Evolutionary conservation across 176 grass and related monocot genomes (phyloP).

Genomic region (Rhynchospora tenuis): DNA sequence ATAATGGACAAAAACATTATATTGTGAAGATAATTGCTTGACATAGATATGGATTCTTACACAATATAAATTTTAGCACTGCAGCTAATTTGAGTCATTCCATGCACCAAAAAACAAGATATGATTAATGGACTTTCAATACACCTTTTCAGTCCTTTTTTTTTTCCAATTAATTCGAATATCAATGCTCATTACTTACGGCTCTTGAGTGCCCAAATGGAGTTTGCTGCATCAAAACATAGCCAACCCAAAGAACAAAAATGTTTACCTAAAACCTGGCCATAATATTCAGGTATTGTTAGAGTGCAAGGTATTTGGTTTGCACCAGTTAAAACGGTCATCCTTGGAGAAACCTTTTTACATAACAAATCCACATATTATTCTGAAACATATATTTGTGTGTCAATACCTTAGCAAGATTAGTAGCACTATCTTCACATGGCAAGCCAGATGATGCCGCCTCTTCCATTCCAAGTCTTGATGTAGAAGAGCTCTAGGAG

Average conservation of each 20-base stretch:
- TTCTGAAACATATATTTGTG: slow-evolving; percentile 20
- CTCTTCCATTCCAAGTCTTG: slow-evolving; percentile 83
- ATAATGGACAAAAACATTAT: slow-evolving; percentile 16
- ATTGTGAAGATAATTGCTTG: neutral
- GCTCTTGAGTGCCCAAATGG: neutral
- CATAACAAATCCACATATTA: neutral
- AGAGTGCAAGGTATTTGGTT: neutral
- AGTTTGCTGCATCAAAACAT: neutral
- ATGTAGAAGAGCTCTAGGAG: slow-evolving; percentile 67
- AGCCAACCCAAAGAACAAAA: neutral
- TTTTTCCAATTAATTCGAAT: neutral
- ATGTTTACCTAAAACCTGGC: neutral
- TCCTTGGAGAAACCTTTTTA: neutral
- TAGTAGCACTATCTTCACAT: slow-evolving; percentile 81
- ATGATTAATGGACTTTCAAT: neutral
- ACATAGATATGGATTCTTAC: neutral
- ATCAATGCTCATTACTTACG: neutral
- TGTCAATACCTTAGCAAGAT: slow-evolving; percentile 84
- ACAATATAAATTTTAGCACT: neutral
- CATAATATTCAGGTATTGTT: neutral
- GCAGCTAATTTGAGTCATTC: neutral
- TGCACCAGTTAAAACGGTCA: neutral
- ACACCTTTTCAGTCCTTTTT: neutral
- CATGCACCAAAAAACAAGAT: neutral
- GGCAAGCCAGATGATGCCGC: slow-evolving; percentile 52